Percentiles rank a stretch among this genome's conserved stretches.
Evolutionary conservation across 1,284 basidiomycete species (phyloP).

Genomic region (Volvariella surrecta): DNA sequence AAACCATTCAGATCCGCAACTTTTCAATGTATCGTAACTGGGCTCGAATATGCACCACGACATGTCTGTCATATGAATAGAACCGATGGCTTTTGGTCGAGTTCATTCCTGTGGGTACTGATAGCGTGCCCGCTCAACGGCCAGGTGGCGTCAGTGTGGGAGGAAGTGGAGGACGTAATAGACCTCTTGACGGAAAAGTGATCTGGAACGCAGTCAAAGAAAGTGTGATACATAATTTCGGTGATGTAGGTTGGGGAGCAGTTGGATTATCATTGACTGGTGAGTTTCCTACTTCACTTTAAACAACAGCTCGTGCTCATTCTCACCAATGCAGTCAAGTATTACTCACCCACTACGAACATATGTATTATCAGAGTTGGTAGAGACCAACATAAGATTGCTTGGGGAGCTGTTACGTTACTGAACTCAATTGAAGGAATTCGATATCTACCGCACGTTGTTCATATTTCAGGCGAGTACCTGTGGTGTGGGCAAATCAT

Average conservation of each 20-base stretch:
- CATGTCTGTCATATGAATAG: conserved; percentile 25
- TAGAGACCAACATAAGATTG: conserved; percentile 63
- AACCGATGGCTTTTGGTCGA: conserved; percentile 76
- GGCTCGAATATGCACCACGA: not conserved
- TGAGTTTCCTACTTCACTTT: conserved; percentile 19
- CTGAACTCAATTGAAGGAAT: conserved; percentile 49
- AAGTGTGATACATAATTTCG: conserved; percentile 65
- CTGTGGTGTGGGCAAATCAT: too few relatives aligned
- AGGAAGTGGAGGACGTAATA: conserved; percentile 8
- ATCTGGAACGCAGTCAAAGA: conserved; percentile 62
- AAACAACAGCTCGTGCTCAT: not conserved
- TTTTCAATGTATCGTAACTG: too few relatives aligned
- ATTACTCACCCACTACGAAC: conserved; percentile 70
- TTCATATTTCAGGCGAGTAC: conserved; percentile 64
- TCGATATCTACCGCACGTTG: conserved; percentile 55
- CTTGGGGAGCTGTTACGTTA: conserved; percentile 66
- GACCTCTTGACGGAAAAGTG: conserved; percentile 41
- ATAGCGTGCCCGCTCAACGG: conserved; percentile 9
- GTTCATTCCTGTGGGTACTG: conserved; percentile 40
- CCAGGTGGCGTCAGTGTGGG: conserved; percentile 3
- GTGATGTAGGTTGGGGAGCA: conserved; percentile 74
- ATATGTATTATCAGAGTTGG: conserved; percentile 74
- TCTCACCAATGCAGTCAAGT: conserved; percentile 51
- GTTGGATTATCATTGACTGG: conserved; percentile 61
- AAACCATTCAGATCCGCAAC: conserved; percentile 8